Evolutionary conservation across 345 rosid genomes (phyloP).

Genomic region (Euphorbia pulcherrima): DNA sequence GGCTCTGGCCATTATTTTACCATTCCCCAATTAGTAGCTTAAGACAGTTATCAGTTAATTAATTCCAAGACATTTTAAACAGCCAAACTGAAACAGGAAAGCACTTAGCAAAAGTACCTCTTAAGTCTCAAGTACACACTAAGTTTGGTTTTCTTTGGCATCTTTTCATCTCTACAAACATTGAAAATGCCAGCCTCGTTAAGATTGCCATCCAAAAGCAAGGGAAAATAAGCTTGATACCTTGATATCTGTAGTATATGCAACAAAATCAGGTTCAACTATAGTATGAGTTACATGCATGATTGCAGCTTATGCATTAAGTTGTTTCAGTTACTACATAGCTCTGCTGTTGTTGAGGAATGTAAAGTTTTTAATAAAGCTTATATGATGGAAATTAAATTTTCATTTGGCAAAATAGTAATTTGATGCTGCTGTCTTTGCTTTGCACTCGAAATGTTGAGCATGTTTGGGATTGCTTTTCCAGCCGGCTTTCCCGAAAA

Average conservation of each 20-base stretch:
- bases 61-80: slow-evolving; percentile 3
- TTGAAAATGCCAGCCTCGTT: slow-evolving; percentile 65
- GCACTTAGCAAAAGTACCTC: neutral
- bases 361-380: slow-evolving; percentile 40
- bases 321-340: neutral
- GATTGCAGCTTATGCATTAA: neutral
- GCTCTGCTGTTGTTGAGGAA: slow-evolving; percentile 25
- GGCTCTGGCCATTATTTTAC: slow-evolving; percentile 47
- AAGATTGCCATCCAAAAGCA: neutral
- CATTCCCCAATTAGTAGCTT: slow-evolving; percentile 86
- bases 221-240: slow-evolving; percentile 30
- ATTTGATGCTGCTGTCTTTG: slow-evolving; percentile 13
- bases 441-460: slow-evolving; percentile 17
- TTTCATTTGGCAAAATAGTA: slow-evolving; percentile 22
- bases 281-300: slow-evolving; percentile 9
- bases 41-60: slow-evolving; percentile 41
- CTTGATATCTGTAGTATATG: slow-evolving; percentile 91
- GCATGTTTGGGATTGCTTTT: too few relatives aligned
- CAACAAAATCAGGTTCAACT: slow-evolving; percentile 78
- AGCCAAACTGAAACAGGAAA: neutral
- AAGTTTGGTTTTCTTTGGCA: slow-evolving; percentile 65
- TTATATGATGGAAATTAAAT: slow-evolving; percentile 35
- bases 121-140: slow-evolving; percentile 38
- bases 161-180: slow-evolving; percentile 81
- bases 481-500: too few relatives aligned